phyloP scores from a whole-genome alignment of 1,284 basidiomycete genomes.

The Irpex sp. region DNA sequence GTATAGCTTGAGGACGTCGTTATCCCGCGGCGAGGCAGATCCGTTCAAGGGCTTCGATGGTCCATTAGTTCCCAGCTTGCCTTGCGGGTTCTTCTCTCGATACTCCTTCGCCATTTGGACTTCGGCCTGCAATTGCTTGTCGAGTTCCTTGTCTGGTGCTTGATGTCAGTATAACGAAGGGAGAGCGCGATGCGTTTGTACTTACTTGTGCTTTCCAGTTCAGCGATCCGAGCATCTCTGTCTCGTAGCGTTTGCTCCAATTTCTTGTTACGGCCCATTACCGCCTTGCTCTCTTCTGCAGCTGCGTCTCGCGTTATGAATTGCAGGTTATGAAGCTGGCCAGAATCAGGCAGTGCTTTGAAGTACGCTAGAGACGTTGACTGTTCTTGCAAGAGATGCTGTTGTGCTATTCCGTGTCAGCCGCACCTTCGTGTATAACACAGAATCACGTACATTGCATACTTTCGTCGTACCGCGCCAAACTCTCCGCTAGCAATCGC shows the following conservation, averaged over 20 bases:
- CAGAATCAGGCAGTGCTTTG: slow-evolving; percentile 48
- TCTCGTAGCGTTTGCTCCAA: slow-evolving; percentile 2
- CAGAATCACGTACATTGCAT: slow-evolving; percentile 40
- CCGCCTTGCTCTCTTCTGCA: slow-evolving; percentile 56
- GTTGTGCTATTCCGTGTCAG: slow-evolving; percentile 41
- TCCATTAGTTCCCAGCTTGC: slow-evolving; percentile 15
- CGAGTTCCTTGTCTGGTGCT: slow-evolving; percentile 24
- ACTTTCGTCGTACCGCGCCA: slow-evolving; percentile 45
- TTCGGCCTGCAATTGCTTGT: slow-evolving; percentile 51
- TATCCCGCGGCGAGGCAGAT: slow-evolving; percentile 48
- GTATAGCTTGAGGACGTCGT: slow-evolving; percentile 35
- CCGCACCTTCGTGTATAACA: slow-evolving; percentile 2
- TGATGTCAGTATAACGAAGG: background rate
- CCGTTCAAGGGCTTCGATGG: slow-evolving; percentile 19
- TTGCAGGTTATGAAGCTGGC: slow-evolving; percentile 32
- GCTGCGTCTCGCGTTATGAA: slow-evolving; percentile 70
- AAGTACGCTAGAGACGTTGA: slow-evolving; percentile 48
- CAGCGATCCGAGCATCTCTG: background rate
- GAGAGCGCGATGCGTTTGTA: no score
- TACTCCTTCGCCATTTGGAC: slow-evolving; percentile 48
- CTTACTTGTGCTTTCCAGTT: background rate
- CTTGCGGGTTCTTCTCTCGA: slow-evolving; percentile 18
- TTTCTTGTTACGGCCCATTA: slow-evolving; percentile 45
- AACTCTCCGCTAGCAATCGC: slow-evolving; percentile 41
- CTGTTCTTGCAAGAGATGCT: slow-evolving; percentile 54